Evolutionary conservation across 208 protist genomes (phyloP), one percentile per base, ranked within the genome.

Genomic region (Wallacemonas sp.): DNA sequence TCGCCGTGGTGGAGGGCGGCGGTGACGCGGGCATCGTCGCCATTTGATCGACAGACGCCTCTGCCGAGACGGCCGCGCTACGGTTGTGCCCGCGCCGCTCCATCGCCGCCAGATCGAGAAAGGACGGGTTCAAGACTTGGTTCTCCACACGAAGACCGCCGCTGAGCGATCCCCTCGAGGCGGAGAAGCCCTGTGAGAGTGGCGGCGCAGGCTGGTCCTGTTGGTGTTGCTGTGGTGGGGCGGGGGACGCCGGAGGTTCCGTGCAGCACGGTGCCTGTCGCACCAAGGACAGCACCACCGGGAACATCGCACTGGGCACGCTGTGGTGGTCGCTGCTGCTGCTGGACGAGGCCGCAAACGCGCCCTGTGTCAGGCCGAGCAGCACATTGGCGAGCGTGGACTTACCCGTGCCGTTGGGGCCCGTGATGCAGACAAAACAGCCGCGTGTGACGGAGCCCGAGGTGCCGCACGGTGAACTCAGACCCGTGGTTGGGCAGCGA

Each of bases 341-440:
- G n/a, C n/a, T n/a, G n/a, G n/a, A n/a, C n/a, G 36, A 7, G 14
- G 36, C 36, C 7, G 36, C 36, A 41, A 41, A 41, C 10, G 7
- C 10, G 14, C 14, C 14, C 0, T 31, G 48, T 33, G 48, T 42
- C 14, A 92, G 65, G 8, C 67, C 79, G 7, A 92, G 70, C 50
- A 92, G 76, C 44, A 89, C 72, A 28, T 76, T 68, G 1, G 84
- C 48, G 0, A 89, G 69, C 11, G 86, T 88, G 61, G 78, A 81
- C 68, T 89, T 92, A 31, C 86, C 86, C 38, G 64, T 67, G 25
- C 82, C 78, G 70, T 76, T 85, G 16, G 63, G 64, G 16, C 80
- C 86, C 3, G 82, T 81, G 12, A 92, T 29, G 64, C 81, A 87
- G n/a, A 92, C 74, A 39, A 92, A 66, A 28, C 75, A 76, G 2